A percentile compares a stretch with the other conserved stretches of the same genome.
phyloP scores from a whole-genome alignment of 2,329 filamentous ascomycete genomes.

The Colletotrichum musae region DNA sequence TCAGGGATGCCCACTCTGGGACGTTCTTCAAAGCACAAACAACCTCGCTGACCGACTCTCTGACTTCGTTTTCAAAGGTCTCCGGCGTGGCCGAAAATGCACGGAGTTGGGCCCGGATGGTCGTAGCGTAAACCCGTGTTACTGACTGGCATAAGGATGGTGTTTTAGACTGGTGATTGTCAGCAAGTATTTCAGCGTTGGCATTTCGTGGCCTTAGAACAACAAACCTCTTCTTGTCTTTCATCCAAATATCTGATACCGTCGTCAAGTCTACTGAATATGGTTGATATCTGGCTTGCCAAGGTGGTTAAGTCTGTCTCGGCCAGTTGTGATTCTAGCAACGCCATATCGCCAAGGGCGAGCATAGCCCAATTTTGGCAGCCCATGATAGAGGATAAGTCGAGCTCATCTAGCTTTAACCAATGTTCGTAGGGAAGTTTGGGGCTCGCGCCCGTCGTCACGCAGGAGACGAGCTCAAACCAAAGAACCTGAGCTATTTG shows the following conservation, averaged over 20 bases:
- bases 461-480: constrained; percentile 34
- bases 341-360: constrained; percentile 33
- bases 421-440: constrained; percentile 26
- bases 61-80: background rate
- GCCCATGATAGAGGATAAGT: constrained; percentile 34
- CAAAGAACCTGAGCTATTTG: constrained; percentile 34
- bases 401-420: constrained; percentile 24
- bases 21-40: constrained; percentile 20
- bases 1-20: constrained; percentile 7
- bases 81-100: background rate
- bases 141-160: constrained; percentile 12
- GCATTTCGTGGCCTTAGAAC: too few species aligned
- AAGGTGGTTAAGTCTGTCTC: background rate
- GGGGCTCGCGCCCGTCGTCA: constrained; percentile 22
- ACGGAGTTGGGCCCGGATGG: constrained; percentile 17
- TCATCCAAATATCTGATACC: constrained; percentile 7
- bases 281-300: background rate
- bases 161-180: too few species aligned
- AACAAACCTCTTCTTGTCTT: constrained; percentile 3
- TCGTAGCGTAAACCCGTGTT: constrained; percentile 31
- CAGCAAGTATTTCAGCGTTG: background rate
- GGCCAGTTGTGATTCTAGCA: constrained; percentile 6
- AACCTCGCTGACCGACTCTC: constrained; percentile 12
- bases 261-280: constrained; percentile 9
- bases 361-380: constrained; percentile 40